Evolutionary conservation across 2,329 filamentous ascomycete genomes (phyloP), one percentile per base, ranked within the genome.

Genomic region (Monilinia laxa): DNA sequence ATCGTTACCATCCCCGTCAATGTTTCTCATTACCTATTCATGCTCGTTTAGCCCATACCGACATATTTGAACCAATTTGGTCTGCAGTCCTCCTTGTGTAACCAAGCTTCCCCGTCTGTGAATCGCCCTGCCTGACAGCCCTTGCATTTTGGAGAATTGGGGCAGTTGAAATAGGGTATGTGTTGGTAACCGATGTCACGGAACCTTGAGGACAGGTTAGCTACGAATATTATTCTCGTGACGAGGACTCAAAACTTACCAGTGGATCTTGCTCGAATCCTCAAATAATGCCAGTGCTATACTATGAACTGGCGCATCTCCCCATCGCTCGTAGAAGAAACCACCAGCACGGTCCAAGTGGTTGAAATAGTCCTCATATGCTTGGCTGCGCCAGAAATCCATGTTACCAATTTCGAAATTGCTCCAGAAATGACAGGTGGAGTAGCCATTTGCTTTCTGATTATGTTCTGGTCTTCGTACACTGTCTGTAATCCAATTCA

Each of bases 251-350:
- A 54, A 14, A 58, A 56, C 89, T 69, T 80, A 96, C 93, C 93
- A 98, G 79, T 98, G 94, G 69, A 99, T 91, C 78, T 92, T 93
- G 79, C 84, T 90, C 75, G 88, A 86, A 76, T 99, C 94, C 75
- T 96, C 94, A 76, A 99, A 97, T 35, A 99, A 79, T 40, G 92
- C 95, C 53, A 99, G 79, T 0, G 92, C 95, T 74, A 99, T 93
- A 71, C 92, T 96, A 79, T 99, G 95, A 7, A 99, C 95, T 0
- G 95, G 95, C 2, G 95, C 95, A 82, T 99, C 95, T 12, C 95
- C 95, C 95, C 95, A 99, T 73, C 95, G 85, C 81, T 99, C 95
- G 77, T 99, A 99, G 79, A 97, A 99, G 85, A 99, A 99, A 31
- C 95, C 95, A 49, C 95, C 95, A 0, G 93, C 92, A 25, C 91